These are phyloP conservation scores for Rosa rugosa DNA, from an alignment of 306 rosid genomes.

Conservation along the genomic window DNA sequence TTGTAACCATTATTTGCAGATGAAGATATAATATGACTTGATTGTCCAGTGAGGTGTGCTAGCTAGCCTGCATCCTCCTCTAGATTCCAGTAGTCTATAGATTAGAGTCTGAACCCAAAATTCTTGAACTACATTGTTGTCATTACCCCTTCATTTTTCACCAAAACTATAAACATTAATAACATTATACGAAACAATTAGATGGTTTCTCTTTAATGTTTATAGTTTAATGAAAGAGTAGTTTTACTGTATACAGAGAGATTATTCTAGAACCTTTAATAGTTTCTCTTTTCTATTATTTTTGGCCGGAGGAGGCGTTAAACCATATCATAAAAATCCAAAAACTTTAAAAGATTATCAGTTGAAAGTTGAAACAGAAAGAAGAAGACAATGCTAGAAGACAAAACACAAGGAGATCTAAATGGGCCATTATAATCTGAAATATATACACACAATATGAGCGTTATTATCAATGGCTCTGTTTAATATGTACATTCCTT, in stretches of 20 bases:
- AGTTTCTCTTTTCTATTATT: background rate
- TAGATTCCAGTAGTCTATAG: background rate
- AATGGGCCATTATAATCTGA: background rate
- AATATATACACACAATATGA: background rate
- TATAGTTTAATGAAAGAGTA: too few relatives aligned
- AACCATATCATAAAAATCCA: background rate
- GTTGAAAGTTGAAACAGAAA: background rate
- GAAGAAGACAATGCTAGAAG: background rate
- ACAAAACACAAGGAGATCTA: background rate
- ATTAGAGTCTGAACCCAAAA: too few relatives aligned
- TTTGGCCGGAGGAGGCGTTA: background rate
- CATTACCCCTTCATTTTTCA: background rate
- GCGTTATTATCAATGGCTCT: background rate
- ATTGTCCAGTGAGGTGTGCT: background rate
- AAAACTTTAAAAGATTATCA: background rate
- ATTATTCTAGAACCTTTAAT: background rate
- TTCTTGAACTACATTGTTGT: constrained; percentile 15
- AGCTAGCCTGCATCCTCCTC: constrained; percentile 9
- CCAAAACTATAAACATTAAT: too few relatives aligned
- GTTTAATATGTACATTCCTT: background rate
- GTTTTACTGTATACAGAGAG: background rate
- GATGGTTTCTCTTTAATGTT: too few relatives aligned
- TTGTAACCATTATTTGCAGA: background rate
- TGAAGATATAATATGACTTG: background rate
- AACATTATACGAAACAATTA: too few relatives aligned